Percentiles rank a stretch among this genome's conserved stretches.
Conservation (phyloP, 2,329 filamentous ascomycete genomes). For the Pezizomycotina sp. region DNA sequence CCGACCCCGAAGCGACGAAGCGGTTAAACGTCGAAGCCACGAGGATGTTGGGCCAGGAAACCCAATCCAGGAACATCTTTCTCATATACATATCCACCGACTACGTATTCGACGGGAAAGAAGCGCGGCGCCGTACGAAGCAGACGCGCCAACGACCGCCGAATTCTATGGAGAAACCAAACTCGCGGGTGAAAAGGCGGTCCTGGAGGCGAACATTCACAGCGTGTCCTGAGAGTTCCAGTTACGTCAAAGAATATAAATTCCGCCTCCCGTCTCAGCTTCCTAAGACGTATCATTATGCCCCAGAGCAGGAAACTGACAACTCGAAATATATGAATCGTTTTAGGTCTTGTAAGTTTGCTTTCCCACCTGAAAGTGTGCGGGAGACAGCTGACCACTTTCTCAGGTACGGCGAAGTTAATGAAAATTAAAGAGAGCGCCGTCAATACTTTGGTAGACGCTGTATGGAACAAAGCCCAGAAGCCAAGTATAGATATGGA, state of each 20-base stretch:
- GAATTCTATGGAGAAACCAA: constrained; percentile 69
- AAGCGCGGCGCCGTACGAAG: constrained; percentile 62
- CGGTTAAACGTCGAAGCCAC: constrained; percentile 44
- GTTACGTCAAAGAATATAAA: constrained; percentile 44
- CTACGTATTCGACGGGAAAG: constrained; percentile 58
- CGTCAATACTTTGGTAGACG: constrained; percentile 63
- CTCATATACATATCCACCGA: constrained; percentile 70
- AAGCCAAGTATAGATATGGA: constrained; percentile 58
- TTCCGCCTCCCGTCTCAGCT: not conserved
- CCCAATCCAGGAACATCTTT: constrained; percentile 43
- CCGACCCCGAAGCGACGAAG: constrained; percentile 54
- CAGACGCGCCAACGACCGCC: constrained; percentile 43
- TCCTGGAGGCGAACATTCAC: constrained; percentile 47
- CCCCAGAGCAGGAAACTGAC: no score
- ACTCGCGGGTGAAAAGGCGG: constrained; percentile 51
- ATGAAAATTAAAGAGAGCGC: constrained; percentile 60
- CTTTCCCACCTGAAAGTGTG: no score
- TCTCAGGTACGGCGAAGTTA: constrained; percentile 53
- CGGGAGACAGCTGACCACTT: no score
- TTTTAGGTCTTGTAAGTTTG: no score
- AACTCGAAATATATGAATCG: no score
- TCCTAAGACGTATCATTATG: not conserved
- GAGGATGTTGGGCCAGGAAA: constrained; percentile 46
- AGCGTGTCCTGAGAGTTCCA: constrained; percentile 58
- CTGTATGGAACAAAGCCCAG: constrained; percentile 53